A percentile compares a stretch with the other conserved stretches of the same genome.
phyloP scores from a whole-genome alignment of 2,329 filamentous ascomycete species.

The Clathrospora elynae region DNA sequence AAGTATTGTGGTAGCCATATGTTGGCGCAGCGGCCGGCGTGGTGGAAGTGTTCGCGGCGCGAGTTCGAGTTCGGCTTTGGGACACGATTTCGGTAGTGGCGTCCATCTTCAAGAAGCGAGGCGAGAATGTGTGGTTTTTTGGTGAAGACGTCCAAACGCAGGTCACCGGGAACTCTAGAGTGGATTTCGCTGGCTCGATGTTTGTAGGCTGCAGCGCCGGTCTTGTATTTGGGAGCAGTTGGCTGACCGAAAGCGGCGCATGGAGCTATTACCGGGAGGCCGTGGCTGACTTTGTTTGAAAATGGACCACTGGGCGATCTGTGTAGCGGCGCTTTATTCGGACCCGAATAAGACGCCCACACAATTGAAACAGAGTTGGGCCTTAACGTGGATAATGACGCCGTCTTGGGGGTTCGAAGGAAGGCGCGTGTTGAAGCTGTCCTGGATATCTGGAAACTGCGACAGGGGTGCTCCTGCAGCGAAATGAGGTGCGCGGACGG shows the following conservation, averaged over 20 bases:
- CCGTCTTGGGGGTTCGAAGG: too few species aligned
- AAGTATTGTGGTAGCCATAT: conserved; percentile 52
- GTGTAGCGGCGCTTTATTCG: conserved; percentile 15
- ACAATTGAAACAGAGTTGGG: not conserved
- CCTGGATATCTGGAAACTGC: conserved; percentile 5
- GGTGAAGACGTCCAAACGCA: not conserved
- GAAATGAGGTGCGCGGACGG: conserved; percentile 15
- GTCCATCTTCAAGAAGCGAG: conserved; percentile 10
- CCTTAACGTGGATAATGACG: too few species aligned
- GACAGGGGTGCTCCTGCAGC: conserved; percentile 12
- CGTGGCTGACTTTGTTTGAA: conserved; percentile 22
- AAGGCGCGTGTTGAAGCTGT: too few species aligned
- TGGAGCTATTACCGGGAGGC: conserved; percentile 12
- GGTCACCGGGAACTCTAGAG: too few species aligned
- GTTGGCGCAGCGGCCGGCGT: conserved; percentile 31
- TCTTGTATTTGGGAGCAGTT: conserved; percentile 11
- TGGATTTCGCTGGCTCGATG: not conserved
- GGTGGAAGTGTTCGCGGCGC: conserved; percentile 24
- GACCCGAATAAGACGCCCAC: not conserved
- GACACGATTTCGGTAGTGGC: conserved; percentile 11
- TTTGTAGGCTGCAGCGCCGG: conserved; percentile 8
- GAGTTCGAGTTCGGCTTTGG: conserved; percentile 18
- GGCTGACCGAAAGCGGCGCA: conserved; percentile 14
- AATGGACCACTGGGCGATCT: conserved; percentile 11
- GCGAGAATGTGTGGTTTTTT: not conserved